These are phyloP conservation scores for Litchi chinensis DNA, from an alignment of 345 rosid species.

Conservation along the genomic window DNA sequence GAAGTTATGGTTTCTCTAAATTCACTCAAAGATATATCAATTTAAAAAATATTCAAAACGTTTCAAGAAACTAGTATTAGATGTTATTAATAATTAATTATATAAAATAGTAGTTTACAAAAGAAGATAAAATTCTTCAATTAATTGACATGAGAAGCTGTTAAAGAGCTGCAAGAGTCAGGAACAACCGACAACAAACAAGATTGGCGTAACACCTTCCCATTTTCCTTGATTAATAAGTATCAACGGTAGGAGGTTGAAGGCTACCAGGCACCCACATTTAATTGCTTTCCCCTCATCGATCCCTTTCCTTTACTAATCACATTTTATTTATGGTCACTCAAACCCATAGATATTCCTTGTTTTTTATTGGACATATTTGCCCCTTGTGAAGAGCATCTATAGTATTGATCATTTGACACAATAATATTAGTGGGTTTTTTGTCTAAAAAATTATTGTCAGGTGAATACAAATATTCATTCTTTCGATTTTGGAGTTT, in stretches of 20 bases:
- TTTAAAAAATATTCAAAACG: not conserved
- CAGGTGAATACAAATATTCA: too few species aligned
- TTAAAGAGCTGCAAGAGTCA: conserved; percentile 14
- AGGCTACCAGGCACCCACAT: conserved; percentile 23
- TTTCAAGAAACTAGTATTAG: not conserved
- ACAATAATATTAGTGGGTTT: too few species aligned
- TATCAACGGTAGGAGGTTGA: conserved; percentile 30
- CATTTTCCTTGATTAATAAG: conserved; percentile 32
- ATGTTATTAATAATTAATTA: not conserved
- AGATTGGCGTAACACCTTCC: conserved; percentile 11
- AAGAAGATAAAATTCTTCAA: not conserved
- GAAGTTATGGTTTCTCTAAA: too few species aligned
- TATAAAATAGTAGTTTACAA: not conserved
- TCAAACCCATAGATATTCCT: not conserved
- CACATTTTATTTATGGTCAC: too few species aligned
- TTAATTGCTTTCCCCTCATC: not conserved
- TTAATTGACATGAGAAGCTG: conserved; percentile 36
- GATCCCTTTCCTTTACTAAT: not conserved
- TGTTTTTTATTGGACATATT: not conserved
- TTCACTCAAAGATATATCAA: too few species aligned
- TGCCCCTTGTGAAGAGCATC: not conserved
- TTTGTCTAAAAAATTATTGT: too few species aligned
- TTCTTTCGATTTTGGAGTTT: too few species aligned
- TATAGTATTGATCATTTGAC: not conserved
- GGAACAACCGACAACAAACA: conserved; percentile 43